Base-by-base conservation (phyloP, 2,329 filamentous ascomycete species). In the Cordyceps cateniannulata region DNA sequence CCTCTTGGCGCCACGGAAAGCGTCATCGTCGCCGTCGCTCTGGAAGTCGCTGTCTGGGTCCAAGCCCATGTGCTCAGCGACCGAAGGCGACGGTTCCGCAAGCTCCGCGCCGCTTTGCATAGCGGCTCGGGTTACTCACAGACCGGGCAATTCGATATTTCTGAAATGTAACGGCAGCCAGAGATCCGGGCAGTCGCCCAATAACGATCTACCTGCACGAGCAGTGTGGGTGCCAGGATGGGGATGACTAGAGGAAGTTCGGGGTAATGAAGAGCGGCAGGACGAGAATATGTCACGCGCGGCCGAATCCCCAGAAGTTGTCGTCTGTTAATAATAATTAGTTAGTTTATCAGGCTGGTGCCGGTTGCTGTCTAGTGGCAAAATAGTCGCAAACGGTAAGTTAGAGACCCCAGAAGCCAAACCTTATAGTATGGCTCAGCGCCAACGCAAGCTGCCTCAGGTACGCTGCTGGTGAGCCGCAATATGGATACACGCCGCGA, bases 11-110 rank as follows among this genome's bases (percentile, higher is more conserved):
- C 71, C 74, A 57, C 75, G 76, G 32, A 70, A 70, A 24, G 72
- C 69, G 55, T 80, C 76, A 52, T 76, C 75, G 62, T 79, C 76
- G 61, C 77, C 76, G 48, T 81, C 78, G 68, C 79, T 82, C 55
- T 78, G 75, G 59, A 79, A 79, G 67, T 82, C 81, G 69, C 79
- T 84, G 57, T 81, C 79, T 52, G 66, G 71, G 57, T 78, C 71
- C 64, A 68, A 67, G 52, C 65, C 69, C 62, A 73, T 72, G 64
- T 69, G 71, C 62, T 66, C 68, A 64, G 68, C 67, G 63, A 67
- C 68, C 45, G 65, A 59, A 56, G 63, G 65, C 51, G 64, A 70
- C 54, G 59, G 62, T 50, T 59, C 64, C 61, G 66, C 64, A 54
- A 54, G 20, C 24, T 60, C 50, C 32, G 51, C 24, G 35, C 59